A percentile compares a stretch with the other conserved stretches of the same genome.
phyloP scores from a whole-genome alignment of 1,284 basidiomycete species.

The Xanthoconium separans region DNA sequence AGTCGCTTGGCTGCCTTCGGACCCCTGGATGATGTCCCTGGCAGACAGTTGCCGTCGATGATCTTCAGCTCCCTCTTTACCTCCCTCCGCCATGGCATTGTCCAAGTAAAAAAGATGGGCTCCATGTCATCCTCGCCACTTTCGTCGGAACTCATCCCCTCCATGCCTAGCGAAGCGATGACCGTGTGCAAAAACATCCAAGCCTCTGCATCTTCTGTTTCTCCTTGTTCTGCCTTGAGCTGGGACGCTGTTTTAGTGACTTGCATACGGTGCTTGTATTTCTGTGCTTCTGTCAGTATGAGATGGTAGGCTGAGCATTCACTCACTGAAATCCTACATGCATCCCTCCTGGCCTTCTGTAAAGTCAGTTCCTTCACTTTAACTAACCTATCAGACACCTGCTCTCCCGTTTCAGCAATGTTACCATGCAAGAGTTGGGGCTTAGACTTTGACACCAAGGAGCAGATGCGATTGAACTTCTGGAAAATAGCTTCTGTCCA shows the following conservation, averaged over 20 bases:
- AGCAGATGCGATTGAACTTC: not conserved
- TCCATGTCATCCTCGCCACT: conserved; percentile 3
- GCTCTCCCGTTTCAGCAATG: no score
- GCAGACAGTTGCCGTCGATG: not conserved
- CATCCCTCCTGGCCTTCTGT: not conserved
- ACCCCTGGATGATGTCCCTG: not conserved
- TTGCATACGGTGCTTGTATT: not conserved
- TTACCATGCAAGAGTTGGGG: no score
- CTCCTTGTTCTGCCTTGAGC: not conserved
- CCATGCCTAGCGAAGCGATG: not conserved
- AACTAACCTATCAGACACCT: not conserved
- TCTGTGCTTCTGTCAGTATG: not conserved
- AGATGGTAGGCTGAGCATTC: no score
- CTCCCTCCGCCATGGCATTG: conserved; percentile 1
- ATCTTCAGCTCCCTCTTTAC: not conserved
- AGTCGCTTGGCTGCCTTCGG: not conserved
- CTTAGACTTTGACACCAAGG: no score
- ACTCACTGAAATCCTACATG: not conserved
- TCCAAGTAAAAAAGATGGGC: not conserved
- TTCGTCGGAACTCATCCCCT: conserved; percentile 1
- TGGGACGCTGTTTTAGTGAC: not conserved
- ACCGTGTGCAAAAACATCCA: not conserved
- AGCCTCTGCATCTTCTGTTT: no score
- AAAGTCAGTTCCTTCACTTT: not conserved
- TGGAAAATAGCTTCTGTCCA: not conserved